Evolutionary conservation across 2,329 filamentous ascomycete species (phyloP), one percentile per base, ranked within the genome.

Genomic region (Fusarium sambucinum): DNA sequence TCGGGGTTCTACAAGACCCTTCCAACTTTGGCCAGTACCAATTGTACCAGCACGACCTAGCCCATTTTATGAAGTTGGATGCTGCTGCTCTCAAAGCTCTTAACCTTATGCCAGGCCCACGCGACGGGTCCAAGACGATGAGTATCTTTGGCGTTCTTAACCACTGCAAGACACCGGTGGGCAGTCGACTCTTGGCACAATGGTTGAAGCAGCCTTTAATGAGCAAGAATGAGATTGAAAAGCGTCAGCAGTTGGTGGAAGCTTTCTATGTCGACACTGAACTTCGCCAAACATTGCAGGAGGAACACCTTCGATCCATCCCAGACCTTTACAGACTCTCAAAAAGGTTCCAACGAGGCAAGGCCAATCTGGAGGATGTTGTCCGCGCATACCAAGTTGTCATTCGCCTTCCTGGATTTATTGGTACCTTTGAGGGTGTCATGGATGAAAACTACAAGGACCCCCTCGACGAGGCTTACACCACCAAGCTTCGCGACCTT

Each of bases 181-280:
- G 96, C 16, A 97, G 94, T 74, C 87, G 96, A 47, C 79, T 99
- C 59, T 83, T 99, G 30, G 91, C 95, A 2, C 96, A 99, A 77
- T 99, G 96, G 96, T 84, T 99, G 54, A 99, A 99, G 80, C 96
- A 99, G 78, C 96, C 96, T 1, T 82, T 99, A 38, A 99, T 99
- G 96, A 93, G 87, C 80, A 89, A 93, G 66, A 84, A 86, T 4
- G 94, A 97, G 59, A 98, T 99, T 53, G 91, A 97, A 79, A 92
- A 91, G 77, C 88, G 96, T 17, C 96, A 98, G 74, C 93, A 97
- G 77, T 85, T 99, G 7, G 96, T 99, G 0, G 96, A 98, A 77
- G 94, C 95, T 1, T 99, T 99, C 77, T 92, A 95, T 50, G 90
- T 89, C 54, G 94, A 98, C 74, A 98, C 96, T 0, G 94, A 97